These are phyloP conservation scores for Pyrenophora teres DNA, from an alignment of 2,329 filamentous ascomycete genomes.

Conservation along the genomic window DNA sequence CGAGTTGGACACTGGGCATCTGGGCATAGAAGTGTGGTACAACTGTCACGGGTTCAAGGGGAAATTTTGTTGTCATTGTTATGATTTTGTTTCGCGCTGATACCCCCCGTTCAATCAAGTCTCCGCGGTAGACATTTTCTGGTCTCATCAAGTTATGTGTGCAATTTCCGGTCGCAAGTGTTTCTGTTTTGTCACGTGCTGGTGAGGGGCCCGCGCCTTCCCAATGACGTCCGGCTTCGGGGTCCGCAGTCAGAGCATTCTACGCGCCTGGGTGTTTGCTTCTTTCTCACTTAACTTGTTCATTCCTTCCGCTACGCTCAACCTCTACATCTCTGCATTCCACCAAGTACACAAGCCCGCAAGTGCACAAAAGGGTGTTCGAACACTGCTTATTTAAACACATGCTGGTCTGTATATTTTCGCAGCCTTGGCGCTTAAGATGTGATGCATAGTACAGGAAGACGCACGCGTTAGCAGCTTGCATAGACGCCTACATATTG, in stretches of 20 bases:
- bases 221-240: not conserved
- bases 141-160: too few species aligned
- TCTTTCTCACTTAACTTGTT: too few species aligned
- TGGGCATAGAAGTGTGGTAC: slow-evolving; percentile 36
- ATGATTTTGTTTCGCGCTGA: slow-evolving; percentile 8
- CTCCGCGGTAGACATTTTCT: too few species aligned
- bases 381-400: too few species aligned
- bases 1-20: slow-evolving; percentile 47
- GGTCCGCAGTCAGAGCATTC: too few species aligned
- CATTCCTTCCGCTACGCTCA: too few species aligned
- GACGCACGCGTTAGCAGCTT: too few species aligned
- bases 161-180: not conserved
- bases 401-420: too few species aligned
- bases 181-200: not conserved
- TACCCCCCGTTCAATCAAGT: slow-evolving; percentile 10
- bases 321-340: too few species aligned
- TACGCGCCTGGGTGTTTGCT: too few species aligned
- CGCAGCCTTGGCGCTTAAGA: too few species aligned
- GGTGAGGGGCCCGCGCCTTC: not conserved
- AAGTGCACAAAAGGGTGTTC: not conserved
- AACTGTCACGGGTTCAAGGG: not conserved
- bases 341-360: not conserved
- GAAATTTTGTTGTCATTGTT: not conserved
- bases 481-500: not conserved
- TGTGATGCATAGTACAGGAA: too few species aligned